Percentiles rank a stretch among this genome's conserved stretches.
phyloP scores from a whole-genome alignment of 2,329 filamentous ascomycete species.

The Scedosporium dehoogii region DNA sequence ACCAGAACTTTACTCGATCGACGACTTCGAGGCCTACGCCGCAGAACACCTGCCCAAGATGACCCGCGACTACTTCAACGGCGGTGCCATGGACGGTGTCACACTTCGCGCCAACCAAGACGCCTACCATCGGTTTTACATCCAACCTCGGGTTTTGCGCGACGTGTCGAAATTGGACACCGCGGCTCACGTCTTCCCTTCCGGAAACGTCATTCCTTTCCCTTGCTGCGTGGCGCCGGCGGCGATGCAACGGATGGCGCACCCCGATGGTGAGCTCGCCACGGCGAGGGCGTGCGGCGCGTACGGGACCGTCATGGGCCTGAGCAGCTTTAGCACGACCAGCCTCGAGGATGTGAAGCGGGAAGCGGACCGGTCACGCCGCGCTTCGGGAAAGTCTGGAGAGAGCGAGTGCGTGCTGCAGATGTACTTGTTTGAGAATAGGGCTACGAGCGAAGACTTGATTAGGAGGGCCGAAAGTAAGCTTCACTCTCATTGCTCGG shows the following conservation, averaged over 20 bases:
- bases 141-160: constrained; percentile 24
- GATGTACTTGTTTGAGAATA: constrained; percentile 14
- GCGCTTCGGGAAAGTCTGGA: neutral
- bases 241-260: constrained; percentile 43
- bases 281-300: constrained; percentile 32
- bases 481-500: neutral
- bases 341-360: constrained; percentile 14
- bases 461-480: constrained; percentile 8
- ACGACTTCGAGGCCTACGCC: constrained; percentile 28
- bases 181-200: constrained; percentile 11
- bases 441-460: constrained; percentile 13
- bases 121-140: constrained; percentile 40
- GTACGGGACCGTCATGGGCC: constrained; percentile 10
- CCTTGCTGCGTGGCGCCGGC: constrained; percentile 45
- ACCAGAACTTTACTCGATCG: constrained; percentile 9
- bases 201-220: constrained; percentile 25
- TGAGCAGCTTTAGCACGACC: constrained; percentile 15
- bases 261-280: constrained; percentile 39
- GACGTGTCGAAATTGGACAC: constrained; percentile 16
- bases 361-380: constrained; percentile 4
- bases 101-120: constrained; percentile 43
- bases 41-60: constrained; percentile 27
- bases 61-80: constrained; percentile 44
- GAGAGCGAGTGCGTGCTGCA: constrained; percentile 14
- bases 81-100: constrained; percentile 43